Evolutionary conservation across 352 stramenopile species (phyloP), one percentile per base, ranked within the genome.

Genomic region (Pythium scleroteichum): DNA sequence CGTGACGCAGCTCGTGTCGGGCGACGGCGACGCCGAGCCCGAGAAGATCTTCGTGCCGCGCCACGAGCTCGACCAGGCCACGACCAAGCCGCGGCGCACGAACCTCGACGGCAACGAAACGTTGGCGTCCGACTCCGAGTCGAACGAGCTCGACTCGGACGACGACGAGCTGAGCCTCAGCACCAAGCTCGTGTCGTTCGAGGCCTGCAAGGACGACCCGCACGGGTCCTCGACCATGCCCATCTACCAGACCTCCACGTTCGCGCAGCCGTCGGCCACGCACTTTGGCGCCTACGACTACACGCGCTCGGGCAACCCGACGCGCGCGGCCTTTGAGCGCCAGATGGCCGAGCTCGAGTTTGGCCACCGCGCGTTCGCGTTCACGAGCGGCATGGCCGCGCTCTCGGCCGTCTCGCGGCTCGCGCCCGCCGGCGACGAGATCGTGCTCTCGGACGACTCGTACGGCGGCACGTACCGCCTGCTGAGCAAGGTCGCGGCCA

Each of bases 401-500:
- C 82, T 96, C n/a, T 93, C 90, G 16, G 84, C 96, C 4, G 83
- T 99, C 45, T 92, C 85, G 42, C 82, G 97, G 33, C 78, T 98
- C 19, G 89, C 97, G 33, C 81, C 91, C 51, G 72, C 79, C 1
- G 94, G 94, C n/a, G 82, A 98, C 53, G 87, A 97, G 49, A 90
- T 99, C 40, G 68, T 99, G 23, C 62, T 98, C 26, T 97, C 90
- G 23, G 82, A 97, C 49, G 96, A 99, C 71, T 89, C 96, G 20
- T 99, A 99, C 75, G 97, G 98, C 52, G 97, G 97, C 33, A 97
- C 98, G 0, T 95, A 98, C 54, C 93, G 95, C 26, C 73, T 98
- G 27, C 74, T 99, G 39, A 81, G 78, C 65, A 89, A 95, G 39
- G 76, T 98, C 3, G 88, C 96, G 23, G 74, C 80, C 32, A 93